Percentiles rank a stretch among this genome's conserved stretches.
Conservation (phyloP, 2,329 filamentous ascomycete genomes). For the Talaromyces sp. region DNA sequence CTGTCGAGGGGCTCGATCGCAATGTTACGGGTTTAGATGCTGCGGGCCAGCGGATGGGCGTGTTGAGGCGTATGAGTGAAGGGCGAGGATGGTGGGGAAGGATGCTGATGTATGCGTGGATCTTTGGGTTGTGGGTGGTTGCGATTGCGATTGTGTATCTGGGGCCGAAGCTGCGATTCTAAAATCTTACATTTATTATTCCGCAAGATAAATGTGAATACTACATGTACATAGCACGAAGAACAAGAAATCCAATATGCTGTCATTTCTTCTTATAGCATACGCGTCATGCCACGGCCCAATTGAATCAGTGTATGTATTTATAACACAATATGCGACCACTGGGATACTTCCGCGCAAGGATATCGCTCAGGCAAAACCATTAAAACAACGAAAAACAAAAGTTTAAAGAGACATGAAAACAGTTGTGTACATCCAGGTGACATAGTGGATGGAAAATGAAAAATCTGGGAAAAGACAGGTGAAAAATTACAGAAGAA, state of each 20-base stretch:
- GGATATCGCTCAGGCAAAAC: background rate
- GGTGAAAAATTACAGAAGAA: conserved; percentile 17
- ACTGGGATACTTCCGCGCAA: background rate
- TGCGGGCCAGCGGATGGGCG: conserved; percentile 71
- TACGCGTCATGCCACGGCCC: background rate
- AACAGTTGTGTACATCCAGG: background rate
- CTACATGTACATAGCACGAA: background rate
- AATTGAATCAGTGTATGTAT: background rate
- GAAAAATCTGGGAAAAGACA: background rate
- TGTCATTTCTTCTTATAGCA: conserved; percentile 1
- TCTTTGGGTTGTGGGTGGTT: conserved; percentile 73
- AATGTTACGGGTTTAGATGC: conserved; percentile 71
- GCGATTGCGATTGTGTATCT: conserved; percentile 77
- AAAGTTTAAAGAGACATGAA: background rate
- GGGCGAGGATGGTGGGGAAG: conserved; percentile 82
- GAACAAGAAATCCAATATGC: background rate
- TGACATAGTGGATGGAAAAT: background rate
- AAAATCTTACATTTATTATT: conserved; percentile 16
- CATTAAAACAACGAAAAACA: background rate
- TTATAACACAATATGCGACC: background rate
- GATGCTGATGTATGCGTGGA: conserved; percentile 77
- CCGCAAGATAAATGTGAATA: background rate
- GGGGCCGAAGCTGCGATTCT: conserved; percentile 83
- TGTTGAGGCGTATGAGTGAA: conserved; percentile 73
- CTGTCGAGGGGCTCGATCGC: conserved; percentile 69